Evolutionary conservation across 2,329 filamentous ascomycete genomes (phyloP).

Genomic region (Exophiala viscosa): DNA sequence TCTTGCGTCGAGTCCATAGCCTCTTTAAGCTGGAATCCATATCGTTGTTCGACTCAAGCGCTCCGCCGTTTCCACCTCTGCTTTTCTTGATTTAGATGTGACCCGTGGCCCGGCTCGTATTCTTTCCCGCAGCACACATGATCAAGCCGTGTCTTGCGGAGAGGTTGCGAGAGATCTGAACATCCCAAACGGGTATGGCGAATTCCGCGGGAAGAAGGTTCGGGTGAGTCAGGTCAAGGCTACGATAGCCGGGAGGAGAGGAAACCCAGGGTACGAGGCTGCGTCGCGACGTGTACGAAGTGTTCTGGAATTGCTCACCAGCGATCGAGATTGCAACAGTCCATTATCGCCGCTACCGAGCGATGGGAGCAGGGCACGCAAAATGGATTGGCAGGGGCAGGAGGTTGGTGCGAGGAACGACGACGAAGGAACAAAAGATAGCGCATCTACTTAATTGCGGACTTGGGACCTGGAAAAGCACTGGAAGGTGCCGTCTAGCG

Average conservation of each 20-base stretch:
- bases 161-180: not conserved
- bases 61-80: constrained; percentile 1
- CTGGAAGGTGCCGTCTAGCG: not conserved
- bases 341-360: not conserved
- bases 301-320: not conserved
- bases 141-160: not conserved
- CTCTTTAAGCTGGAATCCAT: constrained; percentile 25
- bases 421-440: not conserved
- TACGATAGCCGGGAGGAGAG: not conserved
- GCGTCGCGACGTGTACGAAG: too few species aligned
- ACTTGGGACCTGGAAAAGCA: not conserved
- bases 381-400: not conserved
- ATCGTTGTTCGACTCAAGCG: constrained; percentile 2
- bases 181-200: too few species aligned
- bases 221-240: too few species aligned
- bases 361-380: not conserved
- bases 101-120: not conserved
- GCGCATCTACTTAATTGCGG: not conserved
- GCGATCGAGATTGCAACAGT: not conserved
- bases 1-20: constrained; percentile 24
- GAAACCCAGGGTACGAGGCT: not conserved
- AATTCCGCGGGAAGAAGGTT: too few species aligned
- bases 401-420: not conserved
- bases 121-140: not conserved
- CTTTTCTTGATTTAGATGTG: not conserved